Base-by-base conservation (phyloP, 2,329 filamentous ascomycete genomes). In the Drechslerella dactyloides region DNA sequence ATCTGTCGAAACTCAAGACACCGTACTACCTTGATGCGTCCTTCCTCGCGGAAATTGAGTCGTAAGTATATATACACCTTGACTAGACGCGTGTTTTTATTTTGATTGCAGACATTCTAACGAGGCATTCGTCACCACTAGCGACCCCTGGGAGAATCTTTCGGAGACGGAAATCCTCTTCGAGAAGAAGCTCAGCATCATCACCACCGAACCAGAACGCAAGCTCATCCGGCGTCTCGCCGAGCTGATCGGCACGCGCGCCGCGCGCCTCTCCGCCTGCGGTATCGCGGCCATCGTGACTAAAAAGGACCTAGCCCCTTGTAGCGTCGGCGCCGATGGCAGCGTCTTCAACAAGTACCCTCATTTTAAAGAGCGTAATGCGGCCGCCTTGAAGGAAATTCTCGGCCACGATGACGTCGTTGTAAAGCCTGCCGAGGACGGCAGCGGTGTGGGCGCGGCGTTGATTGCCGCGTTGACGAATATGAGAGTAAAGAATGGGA, bases 301-400 rank as follows among this genome's bases (percentile, higher is more conserved):
- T 82, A 97, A 97, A 88, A 97, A 97, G 86, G 85, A 86, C 76
- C 93, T 93, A 81, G 82, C 89, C 78, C 85, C 86, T 40, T 96
- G 91, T 83, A 94, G 97, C 80, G 94, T 99, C 46, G 94, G 94
- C 77, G 94, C 94, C 57, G 94, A 99, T 79, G 94, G 94, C 40
- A 96, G 91, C 17, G 93, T 99, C 61, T 99, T 99, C 84, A 97
- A 96, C 85, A 97, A 97, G 81, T 99, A 99, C 82, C 94, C 94
- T 11, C 90, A 96, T 82, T 99, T 99, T 86, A 97, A 97, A 84
- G 86, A 88, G 66, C 89, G 94, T 61, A 93, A 93, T 63, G 93
- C 94, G 13, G 85, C 89, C 79, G 94, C 94, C 27, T 85, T 99
- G 59, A 88, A 91, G 62, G 94, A 99, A 83, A 97, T 99, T 75